These are phyloP conservation scores for carrot (Daucus carota) DNA, from an alignment of 129 eudicot species.

Conservation along the genomic window DNA sequence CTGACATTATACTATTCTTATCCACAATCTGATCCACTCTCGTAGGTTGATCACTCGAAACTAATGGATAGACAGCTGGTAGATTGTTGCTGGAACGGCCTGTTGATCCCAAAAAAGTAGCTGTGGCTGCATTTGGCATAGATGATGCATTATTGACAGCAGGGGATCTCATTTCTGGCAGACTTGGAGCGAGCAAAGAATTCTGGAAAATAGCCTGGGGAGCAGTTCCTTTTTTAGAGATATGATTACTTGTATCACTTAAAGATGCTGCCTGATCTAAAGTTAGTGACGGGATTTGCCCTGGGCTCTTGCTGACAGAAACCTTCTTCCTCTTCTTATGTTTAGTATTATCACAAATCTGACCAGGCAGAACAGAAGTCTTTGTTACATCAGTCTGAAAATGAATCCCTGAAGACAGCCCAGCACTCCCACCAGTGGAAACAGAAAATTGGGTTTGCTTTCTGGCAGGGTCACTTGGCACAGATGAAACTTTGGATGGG, in stretches of 20 bases:
- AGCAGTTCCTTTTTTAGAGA: conserved; percentile 14
- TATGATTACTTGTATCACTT: conserved; percentile 16
- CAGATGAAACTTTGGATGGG: conserved; percentile 44
- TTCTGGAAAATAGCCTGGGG: conserved; percentile 17
- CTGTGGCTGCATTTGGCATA: conserved; percentile 31
- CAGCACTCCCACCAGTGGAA: conserved; percentile 24
- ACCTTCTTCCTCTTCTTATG: conserved; percentile 71
- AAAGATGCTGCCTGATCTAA: conserved; percentile 21
- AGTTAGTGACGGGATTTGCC: conserved; percentile 20
- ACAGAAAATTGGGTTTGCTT: conserved; percentile 30
- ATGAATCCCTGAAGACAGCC: conserved; percentile 24
- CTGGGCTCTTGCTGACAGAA: conserved; percentile 27
- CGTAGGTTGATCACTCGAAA: conserved; percentile 23
- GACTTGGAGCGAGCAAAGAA: conserved; percentile 29
- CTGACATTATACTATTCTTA: conserved; percentile 26
- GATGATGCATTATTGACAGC: conserved; percentile 24
- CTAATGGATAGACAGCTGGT: conserved; percentile 22
- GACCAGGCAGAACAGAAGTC: conserved; percentile 24
- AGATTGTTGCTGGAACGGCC: conserved; percentile 18
- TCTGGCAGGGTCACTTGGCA: conserved; percentile 21
- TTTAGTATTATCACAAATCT: conserved; percentile 43
- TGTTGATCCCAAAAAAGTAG: conserved; percentile 34
- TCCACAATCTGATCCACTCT: conserved; percentile 23
- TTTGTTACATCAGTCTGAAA: conserved; percentile 26
- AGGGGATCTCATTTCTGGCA: conserved; percentile 21